Conservation (phyloP, 306 rosid genomes). For the Urtica urens region DNA sequence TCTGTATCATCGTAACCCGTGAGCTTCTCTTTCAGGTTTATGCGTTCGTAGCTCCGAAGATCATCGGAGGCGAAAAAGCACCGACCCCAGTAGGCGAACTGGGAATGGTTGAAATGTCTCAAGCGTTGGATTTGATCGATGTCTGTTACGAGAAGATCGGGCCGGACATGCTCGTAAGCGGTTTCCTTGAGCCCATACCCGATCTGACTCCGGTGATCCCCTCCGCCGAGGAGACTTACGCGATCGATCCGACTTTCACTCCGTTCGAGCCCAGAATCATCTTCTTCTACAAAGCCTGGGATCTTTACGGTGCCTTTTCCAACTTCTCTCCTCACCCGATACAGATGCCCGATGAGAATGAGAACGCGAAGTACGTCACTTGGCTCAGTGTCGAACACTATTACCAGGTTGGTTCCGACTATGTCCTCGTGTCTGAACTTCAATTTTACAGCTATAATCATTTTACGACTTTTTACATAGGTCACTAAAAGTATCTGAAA, state of each 20-base stretch:
- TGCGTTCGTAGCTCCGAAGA: constrained; percentile 95
- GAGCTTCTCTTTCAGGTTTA: constrained; percentile 49
- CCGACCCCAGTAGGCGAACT: constrained; percentile 97
- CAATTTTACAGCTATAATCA: too few relatives aligned
- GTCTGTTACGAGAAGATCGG: constrained; percentile 89
- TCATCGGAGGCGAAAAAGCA: constrained; percentile 80
- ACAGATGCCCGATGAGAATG: constrained; percentile 52
- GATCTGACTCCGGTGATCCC: constrained; percentile 69
- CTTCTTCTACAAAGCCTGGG: constrained; percentile 88
- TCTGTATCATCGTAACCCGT: too few relatives aligned
- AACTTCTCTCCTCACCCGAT: constrained; percentile 89
- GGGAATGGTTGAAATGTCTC: constrained; percentile 99
- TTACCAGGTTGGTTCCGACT: too few relatives aligned
- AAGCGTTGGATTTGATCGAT: constrained; percentile 71
- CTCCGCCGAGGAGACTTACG: constrained; percentile 61
- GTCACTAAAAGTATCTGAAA: too few relatives aligned
- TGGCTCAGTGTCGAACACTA: constrained; percentile 90
- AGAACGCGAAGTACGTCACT: constrained; percentile 44
- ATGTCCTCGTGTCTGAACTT: too few relatives aligned
- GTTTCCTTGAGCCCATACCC: constrained; percentile 78
- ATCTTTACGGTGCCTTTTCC: constrained; percentile 75
- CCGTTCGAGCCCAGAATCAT: constrained; percentile 67
- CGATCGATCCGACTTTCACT: constrained; percentile 66
- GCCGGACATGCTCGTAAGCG: constrained; percentile 83
- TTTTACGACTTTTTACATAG: too few relatives aligned